Conservation (phyloP, 306 rosid species). For the Gillenia trifoliata region DNA sequence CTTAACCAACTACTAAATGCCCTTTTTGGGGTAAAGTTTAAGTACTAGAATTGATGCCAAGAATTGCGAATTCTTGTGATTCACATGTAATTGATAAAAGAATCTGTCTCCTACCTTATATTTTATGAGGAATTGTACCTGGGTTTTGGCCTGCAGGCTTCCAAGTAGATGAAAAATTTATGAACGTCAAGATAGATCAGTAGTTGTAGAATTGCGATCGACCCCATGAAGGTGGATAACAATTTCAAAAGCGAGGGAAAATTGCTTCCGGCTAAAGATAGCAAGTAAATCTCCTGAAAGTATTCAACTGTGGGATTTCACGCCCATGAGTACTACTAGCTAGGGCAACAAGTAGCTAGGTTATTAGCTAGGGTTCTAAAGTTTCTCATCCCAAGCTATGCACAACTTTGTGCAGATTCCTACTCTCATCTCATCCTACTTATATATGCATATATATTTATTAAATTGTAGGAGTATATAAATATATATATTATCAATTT, state of each 20-base stretch:
- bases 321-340: not conserved
- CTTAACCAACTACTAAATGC: conserved; percentile 1
- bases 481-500: not conserved
- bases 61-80: conserved; percentile 10
- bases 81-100: conserved; percentile 12
- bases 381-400: not conserved
- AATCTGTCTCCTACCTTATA: conserved; percentile 14
- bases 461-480: not conserved
- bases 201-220: conserved; percentile 2
- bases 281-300: not conserved
- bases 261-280: conserved; percentile 10
- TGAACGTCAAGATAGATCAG: not conserved
- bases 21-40: not conserved
- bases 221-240: conserved; percentile 5
- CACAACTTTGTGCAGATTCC: not conserved
- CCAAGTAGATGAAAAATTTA: conserved; percentile 2
- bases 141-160: conserved; percentile 29
- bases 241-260: conserved; percentile 8
- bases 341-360: conserved; percentile 9
- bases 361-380: not conserved
- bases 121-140: conserved; percentile 42
- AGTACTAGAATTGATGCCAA: not conserved
- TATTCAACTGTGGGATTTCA: not conserved
- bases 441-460: not conserved
- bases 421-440: not conserved